phyloP scores from a whole-genome alignment of 2,329 filamentous ascomycete genomes.

The Emydomyces testavorans region DNA sequence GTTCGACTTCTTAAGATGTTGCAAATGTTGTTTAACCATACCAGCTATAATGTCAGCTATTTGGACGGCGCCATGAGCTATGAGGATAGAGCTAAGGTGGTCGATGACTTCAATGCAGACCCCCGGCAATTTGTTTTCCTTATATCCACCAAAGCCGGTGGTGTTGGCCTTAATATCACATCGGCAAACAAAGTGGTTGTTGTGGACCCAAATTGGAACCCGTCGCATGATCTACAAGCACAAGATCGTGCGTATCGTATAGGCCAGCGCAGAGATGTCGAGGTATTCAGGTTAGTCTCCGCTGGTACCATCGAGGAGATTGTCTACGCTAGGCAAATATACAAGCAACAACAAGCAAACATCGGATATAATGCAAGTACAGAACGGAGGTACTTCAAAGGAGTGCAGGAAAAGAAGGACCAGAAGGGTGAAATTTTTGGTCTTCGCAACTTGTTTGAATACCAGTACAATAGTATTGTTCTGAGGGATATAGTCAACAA shows the following conservation, averaged over 20 bases:
- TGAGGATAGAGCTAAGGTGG: conserved; percentile 67
- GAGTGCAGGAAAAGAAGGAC: conserved; percentile 70
- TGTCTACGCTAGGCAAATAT: conserved; percentile 91
- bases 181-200: conserved; percentile 97
- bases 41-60: conserved; percentile 82
- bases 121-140: conserved; percentile 84
- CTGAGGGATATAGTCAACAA: conserved; percentile 96
- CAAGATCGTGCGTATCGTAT: conserved; percentile 95
- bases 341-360: conserved; percentile 98
- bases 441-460: conserved; percentile 72
- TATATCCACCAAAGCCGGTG: conserved; percentile 86
- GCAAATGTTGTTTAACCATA: conserved; percentile 73
- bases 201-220: conserved; percentile 96
- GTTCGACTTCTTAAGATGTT: conserved; percentile 76
- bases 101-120: conserved; percentile 86
- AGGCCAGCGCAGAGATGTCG: conserved; percentile 81
- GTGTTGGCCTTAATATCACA: conserved; percentile 90
- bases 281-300: conserved; percentile 85
- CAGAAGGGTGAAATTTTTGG: conserved; percentile 94
- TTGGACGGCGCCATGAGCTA: conserved; percentile 76
- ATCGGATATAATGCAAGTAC: conserved; percentile 90
- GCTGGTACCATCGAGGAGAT: conserved; percentile 94
- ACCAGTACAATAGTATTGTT: conserved; percentile 64
- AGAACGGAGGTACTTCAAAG: conserved; percentile 89
- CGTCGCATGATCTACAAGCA: conserved; percentile 83